Base-by-base conservation (phyloP, 352 stramenopile species). In the Pythium coloratum region DNA sequence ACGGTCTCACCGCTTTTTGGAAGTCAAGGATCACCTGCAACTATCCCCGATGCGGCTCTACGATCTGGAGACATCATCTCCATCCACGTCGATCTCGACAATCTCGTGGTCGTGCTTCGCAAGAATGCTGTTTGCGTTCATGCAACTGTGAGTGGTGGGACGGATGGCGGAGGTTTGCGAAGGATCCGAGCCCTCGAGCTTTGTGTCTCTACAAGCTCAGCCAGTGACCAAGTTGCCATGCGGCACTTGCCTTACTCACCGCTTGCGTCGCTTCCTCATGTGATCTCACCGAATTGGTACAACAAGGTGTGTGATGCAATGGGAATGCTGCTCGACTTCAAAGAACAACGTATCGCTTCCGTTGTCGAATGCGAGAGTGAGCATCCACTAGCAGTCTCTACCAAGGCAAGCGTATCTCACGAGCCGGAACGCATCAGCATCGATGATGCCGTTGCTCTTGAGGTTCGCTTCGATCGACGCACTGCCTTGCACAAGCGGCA, bases 391-490 rank as follows among this genome's bases (percentile, higher is more conserved):
- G 2, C 46, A 30, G 7, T 30, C 1, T 53, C 46, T 6, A 53
- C 30, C 1, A 53, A 53, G 20, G 20, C 18, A 14, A 30, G 18
- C 20, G 20, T 30, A 4, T 30, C 40, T 9, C 40, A 24, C 18
- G 46, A 55, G 24, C 18, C 8, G 46, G 67, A 77, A 36, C 75
- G 20, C 6, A 67, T 92, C 26, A 53, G 62, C 4, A 73, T 92
- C 13, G 57, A 70, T n/a, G 78, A 75, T 20, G 86, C 86, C 14
- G 46, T 87, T 12, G 83, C 81, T 26, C 62, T 94, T 18, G 86
- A 94, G 62, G 78, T 94, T 28, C 77, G 76, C 26, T 88, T 94
- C 62, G 86, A 94, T 66, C 73, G 71, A 16, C 75, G 69, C 1
- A 91, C 81, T 4, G 77, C 74, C 26, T n/a, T 94, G 16, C 42